Percentiles rank a stretch among this genome's conserved stretches.
Evolutionary conservation across 2,329 filamentous ascomycete species (phyloP).

Genomic region (Rachicladosporium sp.): DNA sequence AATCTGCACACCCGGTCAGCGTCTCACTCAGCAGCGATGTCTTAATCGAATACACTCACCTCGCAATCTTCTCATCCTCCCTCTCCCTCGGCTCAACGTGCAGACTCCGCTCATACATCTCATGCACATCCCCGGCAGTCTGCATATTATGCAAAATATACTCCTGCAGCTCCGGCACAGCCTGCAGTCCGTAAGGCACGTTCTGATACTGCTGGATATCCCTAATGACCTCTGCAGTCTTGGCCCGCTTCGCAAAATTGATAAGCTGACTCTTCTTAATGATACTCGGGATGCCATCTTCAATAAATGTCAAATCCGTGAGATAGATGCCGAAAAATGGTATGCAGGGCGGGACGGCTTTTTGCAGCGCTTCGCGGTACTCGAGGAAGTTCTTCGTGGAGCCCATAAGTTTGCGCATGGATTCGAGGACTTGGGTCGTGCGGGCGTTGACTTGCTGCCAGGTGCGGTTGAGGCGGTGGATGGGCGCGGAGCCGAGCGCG

Average conservation of each 20-base stretch:
- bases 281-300: slow-evolving; percentile 91
- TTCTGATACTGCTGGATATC: slow-evolving; percentile 99
- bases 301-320: slow-evolving; percentile 95
- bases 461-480: slow-evolving; percentile 82
- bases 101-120: slow-evolving; percentile 98
- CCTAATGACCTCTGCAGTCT: slow-evolving; percentile 95
- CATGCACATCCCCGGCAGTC: slow-evolving; percentile 86
- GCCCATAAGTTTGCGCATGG: slow-evolving; percentile 88
- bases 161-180: slow-evolving; percentile 84
- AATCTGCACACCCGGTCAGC: slow-evolving; percentile 24
- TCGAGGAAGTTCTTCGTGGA: slow-evolving; percentile 98
- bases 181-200: slow-evolving; percentile 82
- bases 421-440: slow-evolving; percentile 67
- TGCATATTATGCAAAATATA: slow-evolving; percentile 97
- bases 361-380: slow-evolving; percentile 85
- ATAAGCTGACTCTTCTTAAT: slow-evolving; percentile 95
- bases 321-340: slow-evolving; percentile 98
- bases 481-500: slow-evolving; percentile 83
- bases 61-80: slow-evolving; percentile 98
- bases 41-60: slow-evolving; percentile 43
- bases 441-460: slow-evolving; percentile 89
- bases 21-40: neutral
- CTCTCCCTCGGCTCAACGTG: slow-evolving; percentile 86
- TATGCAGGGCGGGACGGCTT: slow-evolving; percentile 90
- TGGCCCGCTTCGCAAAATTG: slow-evolving; percentile 96